phyloP scores from a whole-genome alignment of 2,329 filamentous ascomycete genomes.

The Penicillium sp. region DNA sequence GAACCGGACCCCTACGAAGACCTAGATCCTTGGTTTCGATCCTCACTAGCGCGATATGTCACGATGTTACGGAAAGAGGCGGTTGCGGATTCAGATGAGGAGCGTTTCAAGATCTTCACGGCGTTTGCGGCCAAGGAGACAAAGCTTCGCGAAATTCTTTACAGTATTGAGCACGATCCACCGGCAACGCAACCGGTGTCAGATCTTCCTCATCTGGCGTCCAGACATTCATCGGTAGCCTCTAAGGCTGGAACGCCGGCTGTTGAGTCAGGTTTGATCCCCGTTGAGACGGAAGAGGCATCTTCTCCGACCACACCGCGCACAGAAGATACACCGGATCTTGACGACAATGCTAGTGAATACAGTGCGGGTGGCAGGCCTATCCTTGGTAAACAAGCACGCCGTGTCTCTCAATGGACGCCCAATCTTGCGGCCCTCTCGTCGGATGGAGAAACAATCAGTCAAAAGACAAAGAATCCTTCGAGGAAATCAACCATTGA shows the following conservation, averaged over 20 bases:
- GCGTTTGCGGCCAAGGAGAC: slow-evolving; percentile 45
- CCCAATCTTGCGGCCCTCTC: slow-evolving; percentile 10
- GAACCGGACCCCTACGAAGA: slow-evolving; percentile 45
- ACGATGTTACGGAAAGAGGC: slow-evolving; percentile 51
- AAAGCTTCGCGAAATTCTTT: slow-evolving; percentile 44
- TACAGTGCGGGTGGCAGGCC: slow-evolving; percentile 53
- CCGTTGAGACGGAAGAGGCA: slow-evolving; percentile 25
- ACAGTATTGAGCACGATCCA: slow-evolving; percentile 43
- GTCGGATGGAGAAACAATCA: slow-evolving; percentile 1
- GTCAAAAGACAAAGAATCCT: not conserved
- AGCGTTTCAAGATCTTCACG: slow-evolving; percentile 50
- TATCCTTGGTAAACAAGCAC: slow-evolving; percentile 29
- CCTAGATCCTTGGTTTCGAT: slow-evolving; percentile 53
- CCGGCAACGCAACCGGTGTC: slow-evolving; percentile 15
- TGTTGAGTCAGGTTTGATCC: slow-evolving; percentile 30
- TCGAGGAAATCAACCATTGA: slow-evolving; percentile 8
- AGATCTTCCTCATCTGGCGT: slow-evolving; percentile 7
- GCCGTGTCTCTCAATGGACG: slow-evolving; percentile 10
- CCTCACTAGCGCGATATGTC: slow-evolving; percentile 50
- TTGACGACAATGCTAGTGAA: slow-evolving; percentile 28
- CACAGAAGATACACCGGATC: slow-evolving; percentile 13
- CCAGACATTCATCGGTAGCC: slow-evolving; percentile 5
- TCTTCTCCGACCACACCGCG: slow-evolving; percentile 1
- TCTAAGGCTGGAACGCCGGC: slow-evolving; percentile 9
- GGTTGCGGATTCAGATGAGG: slow-evolving; percentile 42